A percentile compares a stretch with the other conserved stretches of the same genome.
Evolutionary conservation across 805 yeast species (phyloP).

Genomic region (Candida quercuum): DNA sequence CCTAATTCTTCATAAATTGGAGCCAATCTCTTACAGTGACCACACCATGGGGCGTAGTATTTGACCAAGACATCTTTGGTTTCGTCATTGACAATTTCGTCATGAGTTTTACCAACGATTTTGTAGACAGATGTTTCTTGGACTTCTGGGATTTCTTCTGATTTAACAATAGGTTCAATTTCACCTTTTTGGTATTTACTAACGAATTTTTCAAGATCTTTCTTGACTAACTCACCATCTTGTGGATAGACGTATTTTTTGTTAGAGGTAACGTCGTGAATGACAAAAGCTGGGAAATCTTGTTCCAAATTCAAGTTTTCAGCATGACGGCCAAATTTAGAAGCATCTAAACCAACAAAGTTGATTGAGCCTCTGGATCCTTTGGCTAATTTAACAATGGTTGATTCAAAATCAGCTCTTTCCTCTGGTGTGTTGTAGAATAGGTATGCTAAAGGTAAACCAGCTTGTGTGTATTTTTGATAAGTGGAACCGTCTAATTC

Average conservation of each 20-base stretch:
- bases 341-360: conserved; percentile 86
- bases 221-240: conserved; percentile 41
- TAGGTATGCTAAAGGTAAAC: conserved; percentile 80
- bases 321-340: conserved; percentile 79
- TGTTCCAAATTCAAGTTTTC: conserved; percentile 77
- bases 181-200: conserved; percentile 58
- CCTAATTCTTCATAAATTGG: conserved; percentile 89
- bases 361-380: conserved; percentile 73
- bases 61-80: conserved; percentile 74
- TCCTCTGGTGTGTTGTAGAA: conserved; percentile 72
- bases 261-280: conserved; percentile 67
- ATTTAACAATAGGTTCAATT: conserved; percentile 68
- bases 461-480: conserved; percentile 63
- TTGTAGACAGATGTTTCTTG: conserved; percentile 73
- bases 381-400: conserved; percentile 62
- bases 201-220: conserved; percentile 57
- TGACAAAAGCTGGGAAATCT: conserved; percentile 84
- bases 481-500: conserved; percentile 81
- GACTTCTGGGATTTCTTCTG: conserved; percentile 78
- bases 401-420: conserved; percentile 47
- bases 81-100: conserved; percentile 52
- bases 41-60: conserved; percentile 98
- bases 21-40: conserved; percentile 89
- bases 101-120: conserved; percentile 82
- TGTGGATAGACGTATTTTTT: conserved; percentile 78